Percentiles rank a stretch among this genome's conserved stretches.
Conservation (phyloP, 2,329 filamentous ascomycete genomes). For the Diaporthe sp. region DNA sequence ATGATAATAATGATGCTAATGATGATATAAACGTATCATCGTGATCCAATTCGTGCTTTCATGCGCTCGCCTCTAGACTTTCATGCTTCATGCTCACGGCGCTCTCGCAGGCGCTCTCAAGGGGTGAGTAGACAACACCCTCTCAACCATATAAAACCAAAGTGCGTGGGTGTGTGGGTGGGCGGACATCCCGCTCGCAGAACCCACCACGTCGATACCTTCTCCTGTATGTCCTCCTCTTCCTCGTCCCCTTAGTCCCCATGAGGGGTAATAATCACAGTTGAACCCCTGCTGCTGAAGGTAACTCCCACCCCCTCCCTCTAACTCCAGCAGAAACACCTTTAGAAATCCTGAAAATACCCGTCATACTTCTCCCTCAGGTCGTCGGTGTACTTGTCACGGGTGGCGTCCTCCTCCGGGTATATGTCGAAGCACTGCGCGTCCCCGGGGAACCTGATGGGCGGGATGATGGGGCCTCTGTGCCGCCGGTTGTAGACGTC, state of each 20-base stretch:
- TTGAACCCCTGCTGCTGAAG: background rate
- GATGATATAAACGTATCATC: constrained; percentile 1
- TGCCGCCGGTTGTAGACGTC: constrained; percentile 74
- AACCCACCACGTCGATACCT: background rate
- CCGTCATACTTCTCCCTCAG: constrained; percentile 77
- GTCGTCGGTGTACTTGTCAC: constrained; percentile 77
- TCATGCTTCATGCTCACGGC: constrained; percentile 12
- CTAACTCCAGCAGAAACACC: background rate
- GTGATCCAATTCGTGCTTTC: background rate
- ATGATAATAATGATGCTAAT: background rate
- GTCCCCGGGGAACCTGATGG: constrained; percentile 78
- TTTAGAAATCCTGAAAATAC: constrained; percentile 78
- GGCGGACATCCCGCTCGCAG: background rate
- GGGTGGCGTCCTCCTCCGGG: constrained; percentile 77
- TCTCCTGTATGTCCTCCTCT: background rate
- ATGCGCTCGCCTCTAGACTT: background rate
- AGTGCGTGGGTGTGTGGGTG: background rate
- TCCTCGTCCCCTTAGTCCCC: background rate
- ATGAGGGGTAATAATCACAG: background rate
- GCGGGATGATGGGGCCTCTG: constrained; percentile 81
- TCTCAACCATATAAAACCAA: background rate
- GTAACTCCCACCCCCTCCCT: background rate
- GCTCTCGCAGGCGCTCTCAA: background rate
- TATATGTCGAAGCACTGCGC: constrained; percentile 87
- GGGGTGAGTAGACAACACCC: background rate